Evolutionary conservation across 2,329 filamentous ascomycete genomes (phyloP).

Genomic region (Plenodomus biglobosus): DNA sequence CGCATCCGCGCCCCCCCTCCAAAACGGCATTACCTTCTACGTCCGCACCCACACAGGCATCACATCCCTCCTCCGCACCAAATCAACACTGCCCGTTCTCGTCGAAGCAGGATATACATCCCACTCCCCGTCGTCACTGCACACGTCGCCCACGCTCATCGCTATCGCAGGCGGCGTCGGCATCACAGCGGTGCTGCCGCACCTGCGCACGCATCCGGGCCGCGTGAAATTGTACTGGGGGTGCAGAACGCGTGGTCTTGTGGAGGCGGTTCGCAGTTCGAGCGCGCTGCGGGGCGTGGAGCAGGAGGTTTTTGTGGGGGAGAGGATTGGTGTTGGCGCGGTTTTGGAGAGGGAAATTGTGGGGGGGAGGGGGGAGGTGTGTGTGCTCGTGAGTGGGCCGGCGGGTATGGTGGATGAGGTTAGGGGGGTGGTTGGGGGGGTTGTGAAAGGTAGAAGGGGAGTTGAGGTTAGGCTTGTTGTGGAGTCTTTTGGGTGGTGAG

Average conservation of each 20-base stretch:
- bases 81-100: conserved; percentile 3
- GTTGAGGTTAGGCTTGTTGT: conserved; percentile 6
- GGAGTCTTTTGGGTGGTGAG: conserved; percentile 15
- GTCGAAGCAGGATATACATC: conserved; percentile 6
- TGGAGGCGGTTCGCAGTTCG: conserved; percentile 2
- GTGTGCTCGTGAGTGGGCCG: conserved; percentile 9
- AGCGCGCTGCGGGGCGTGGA: conserved; percentile 3
- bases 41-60: conserved; percentile 7
- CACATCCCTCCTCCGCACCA: conserved; percentile 1
- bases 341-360: conserved; percentile 7
- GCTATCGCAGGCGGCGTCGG: conserved; percentile 9
- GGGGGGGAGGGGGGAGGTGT: conserved; percentile 1
- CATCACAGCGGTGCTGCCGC: conserved; percentile 11
- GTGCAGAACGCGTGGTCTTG: conserved; percentile 3
- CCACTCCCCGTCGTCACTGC: conserved; percentile 2
- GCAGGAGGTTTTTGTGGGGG: conserved; percentile 6
- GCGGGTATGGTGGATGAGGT: conserved; percentile 9
- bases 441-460: conserved; percentile 3
- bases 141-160: conserved; percentile 2
- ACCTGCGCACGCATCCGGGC: conserved; percentile 8
- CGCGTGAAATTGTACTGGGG: conserved; percentile 11
- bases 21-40: conserved; percentile 9
- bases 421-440: conserved; percentile 2
- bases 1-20: background rate
- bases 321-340: conserved; percentile 3